These are phyloP conservation scores for Neospermospora avenae DNA, from an alignment of 2,329 filamentous ascomycete species.

Conservation along the genomic window DNA sequence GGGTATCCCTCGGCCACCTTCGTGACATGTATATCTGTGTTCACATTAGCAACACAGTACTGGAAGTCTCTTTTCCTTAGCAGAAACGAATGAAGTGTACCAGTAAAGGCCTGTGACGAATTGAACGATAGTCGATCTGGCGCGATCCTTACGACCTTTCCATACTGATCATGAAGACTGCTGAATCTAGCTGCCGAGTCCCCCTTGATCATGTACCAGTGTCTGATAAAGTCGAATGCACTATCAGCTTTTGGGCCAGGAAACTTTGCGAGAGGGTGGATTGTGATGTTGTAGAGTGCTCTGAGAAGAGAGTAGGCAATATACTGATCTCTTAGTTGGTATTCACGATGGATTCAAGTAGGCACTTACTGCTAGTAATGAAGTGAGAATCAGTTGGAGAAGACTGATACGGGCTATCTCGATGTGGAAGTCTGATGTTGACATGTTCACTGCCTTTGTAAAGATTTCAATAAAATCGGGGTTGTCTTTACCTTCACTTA, in stretches of 20 bases:
- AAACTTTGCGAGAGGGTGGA: constrained; percentile 35
- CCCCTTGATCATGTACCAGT: constrained; percentile 4
- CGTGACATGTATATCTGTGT: neutral
- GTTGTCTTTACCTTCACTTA: neutral
- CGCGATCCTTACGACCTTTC: constrained; percentile 16
- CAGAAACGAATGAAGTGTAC: neutral
- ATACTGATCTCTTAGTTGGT: neutral
- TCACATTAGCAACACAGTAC: neutral
- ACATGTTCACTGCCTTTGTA: neutral
- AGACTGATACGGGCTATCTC: neutral
- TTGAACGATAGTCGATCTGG: constrained; percentile 34
- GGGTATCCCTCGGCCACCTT: neutral
- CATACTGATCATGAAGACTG: constrained; percentile 14
- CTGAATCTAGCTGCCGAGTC: neutral
- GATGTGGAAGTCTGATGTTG: neutral
- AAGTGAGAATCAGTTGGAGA: neutral
- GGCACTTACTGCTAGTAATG: neutral
- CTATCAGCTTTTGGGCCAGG: constrained; percentile 30
- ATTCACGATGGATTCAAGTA: too few species aligned
- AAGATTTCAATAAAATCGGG: neutral
- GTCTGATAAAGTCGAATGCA: constrained; percentile 4
- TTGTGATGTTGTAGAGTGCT: constrained; percentile 16
- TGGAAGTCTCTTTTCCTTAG: too few species aligned
- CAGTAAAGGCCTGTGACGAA: constrained; percentile 26
- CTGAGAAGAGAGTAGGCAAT: neutral